phyloP scores from a whole-genome alignment of 495 filamentous ascomycete species.

The Daldinia grandis region DNA sequence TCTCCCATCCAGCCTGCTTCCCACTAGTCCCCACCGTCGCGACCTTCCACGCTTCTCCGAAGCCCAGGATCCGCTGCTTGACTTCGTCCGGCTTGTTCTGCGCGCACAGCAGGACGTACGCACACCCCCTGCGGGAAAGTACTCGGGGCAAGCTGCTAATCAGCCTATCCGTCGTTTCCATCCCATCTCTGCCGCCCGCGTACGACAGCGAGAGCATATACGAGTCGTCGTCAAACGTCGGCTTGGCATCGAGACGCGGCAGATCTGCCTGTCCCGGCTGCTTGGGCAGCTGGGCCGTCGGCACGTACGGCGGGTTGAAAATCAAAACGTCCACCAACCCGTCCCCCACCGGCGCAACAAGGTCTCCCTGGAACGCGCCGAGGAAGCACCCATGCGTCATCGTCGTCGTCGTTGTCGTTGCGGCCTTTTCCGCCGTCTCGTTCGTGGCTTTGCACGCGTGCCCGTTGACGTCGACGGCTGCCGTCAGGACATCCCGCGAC shows the following conservation, averaged over 20 bases:
- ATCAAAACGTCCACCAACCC: constrained; percentile 80
- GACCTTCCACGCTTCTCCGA: constrained; percentile 70
- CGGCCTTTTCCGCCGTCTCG: constrained; percentile 65
- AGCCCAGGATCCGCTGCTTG: constrained; percentile 66
- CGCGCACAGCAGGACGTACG: constrained; percentile 87
- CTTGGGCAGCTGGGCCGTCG: constrained; percentile 73
- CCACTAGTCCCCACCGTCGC: constrained; percentile 87
- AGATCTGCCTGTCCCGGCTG: constrained; percentile 42
- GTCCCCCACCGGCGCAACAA: constrained; percentile 64
- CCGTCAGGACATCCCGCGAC: constrained; percentile 69
- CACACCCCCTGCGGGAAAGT: constrained; percentile 75
- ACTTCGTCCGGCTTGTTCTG: constrained; percentile 85
- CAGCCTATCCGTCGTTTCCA: constrained; percentile 87
- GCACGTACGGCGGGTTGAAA: constrained; percentile 98
- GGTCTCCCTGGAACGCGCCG: constrained; percentile 70
- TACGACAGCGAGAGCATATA: constrained; percentile 85
- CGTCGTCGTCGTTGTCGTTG: no score
- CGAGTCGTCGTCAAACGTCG: constrained; percentile 73
- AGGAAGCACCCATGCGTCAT: constrained; percentile 59
- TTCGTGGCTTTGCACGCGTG: constrained; percentile 76
- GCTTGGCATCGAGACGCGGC: constrained; percentile 24
- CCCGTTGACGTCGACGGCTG: constrained; percentile 82
- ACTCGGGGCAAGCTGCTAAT: constrained; percentile 70
- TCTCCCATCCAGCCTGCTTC: constrained; percentile 91
- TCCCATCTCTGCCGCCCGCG: constrained; percentile 87